Evolutionary conservation across 345 rosid genomes (phyloP).

Genomic region (Ceriops decandra): DNA sequence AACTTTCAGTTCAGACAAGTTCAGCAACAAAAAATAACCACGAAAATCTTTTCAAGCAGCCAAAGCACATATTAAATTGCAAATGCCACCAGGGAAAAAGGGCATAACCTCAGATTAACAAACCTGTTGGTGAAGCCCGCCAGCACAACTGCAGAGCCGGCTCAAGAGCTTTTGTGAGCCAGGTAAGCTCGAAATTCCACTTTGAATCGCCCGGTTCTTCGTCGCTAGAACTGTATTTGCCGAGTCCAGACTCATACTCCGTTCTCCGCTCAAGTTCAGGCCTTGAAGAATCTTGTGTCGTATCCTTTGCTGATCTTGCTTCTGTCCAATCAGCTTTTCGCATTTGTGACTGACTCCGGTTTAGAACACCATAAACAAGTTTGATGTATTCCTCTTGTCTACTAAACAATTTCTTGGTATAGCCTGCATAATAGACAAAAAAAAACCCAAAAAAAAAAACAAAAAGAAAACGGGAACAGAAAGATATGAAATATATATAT

Average conservation of each 20-base stretch:
- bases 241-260: constrained; percentile 21
- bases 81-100: no score
- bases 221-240: constrained; percentile 44
- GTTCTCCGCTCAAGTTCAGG: constrained; percentile 26
- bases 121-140: constrained; percentile 77
- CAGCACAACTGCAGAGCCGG: constrained; percentile 74
- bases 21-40: no score
- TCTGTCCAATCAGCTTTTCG: constrained; percentile 36
- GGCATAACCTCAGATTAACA: constrained; percentile 14
- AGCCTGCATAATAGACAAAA: constrained; percentile 18
- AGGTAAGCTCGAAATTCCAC: constrained; percentile 69
- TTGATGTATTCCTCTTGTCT: constrained; percentile 35
- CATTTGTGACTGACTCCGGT: constrained; percentile 42
- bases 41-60: not conserved
- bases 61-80: not conserved
- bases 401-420: constrained; percentile 27
- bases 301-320: constrained; percentile 23
- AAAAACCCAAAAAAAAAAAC: not conserved
- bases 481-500: not conserved
- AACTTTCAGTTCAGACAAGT: not conserved
- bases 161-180: constrained; percentile 76
- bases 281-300: constrained; percentile 26
- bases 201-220: constrained; percentile 46
- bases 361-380: constrained; percentile 37
- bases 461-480: not conserved